A percentile compares a stretch with the other conserved stretches of the same genome.
These are phyloP conservation scores for Rhodotorula glutinis DNA, from an alignment of 1,284 basidiomycete species.

Conservation along the genomic window DNA sequence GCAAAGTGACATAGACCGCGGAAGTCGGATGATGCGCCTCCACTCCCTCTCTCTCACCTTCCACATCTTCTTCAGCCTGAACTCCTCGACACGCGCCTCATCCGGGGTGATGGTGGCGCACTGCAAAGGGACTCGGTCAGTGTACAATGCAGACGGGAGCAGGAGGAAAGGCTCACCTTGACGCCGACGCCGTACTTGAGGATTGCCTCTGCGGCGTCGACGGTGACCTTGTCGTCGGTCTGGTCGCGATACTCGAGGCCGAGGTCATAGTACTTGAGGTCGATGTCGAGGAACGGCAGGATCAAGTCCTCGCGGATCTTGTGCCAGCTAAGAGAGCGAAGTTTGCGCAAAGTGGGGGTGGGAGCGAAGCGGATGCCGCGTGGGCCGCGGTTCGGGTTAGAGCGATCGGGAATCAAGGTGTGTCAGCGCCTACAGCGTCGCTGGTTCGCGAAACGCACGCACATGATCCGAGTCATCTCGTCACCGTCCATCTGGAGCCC, in stretches of 20 bases:
- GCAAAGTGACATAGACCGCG: neutral
- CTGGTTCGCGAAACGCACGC: neutral
- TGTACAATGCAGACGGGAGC: neutral
- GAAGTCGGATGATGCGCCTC: neutral
- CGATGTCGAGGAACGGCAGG: slow-evolving; percentile 86
- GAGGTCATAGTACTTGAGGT: slow-evolving; percentile 98
- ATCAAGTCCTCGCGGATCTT: slow-evolving; percentile 64
- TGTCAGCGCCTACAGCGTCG: neutral
- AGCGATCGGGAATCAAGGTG: too few species aligned
- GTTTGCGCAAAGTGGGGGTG: neutral
- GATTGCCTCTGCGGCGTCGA: slow-evolving; percentile 74
- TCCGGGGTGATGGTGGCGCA: slow-evolving; percentile 99
- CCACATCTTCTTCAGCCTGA: slow-evolving; percentile 92
- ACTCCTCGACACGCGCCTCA: slow-evolving; percentile 88
- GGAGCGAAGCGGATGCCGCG: neutral
- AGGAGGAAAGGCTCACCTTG: slow-evolving; percentile 54
- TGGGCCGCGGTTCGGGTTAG: slow-evolving; percentile 3
- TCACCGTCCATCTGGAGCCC: slow-evolving; percentile 61
- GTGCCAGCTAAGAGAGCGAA: slow-evolving; percentile 28
- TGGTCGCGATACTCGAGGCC: slow-evolving; percentile 55
- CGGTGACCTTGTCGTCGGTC: slow-evolving; percentile 91
- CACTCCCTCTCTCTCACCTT: slow-evolving; percentile 23
- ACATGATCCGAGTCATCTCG: slow-evolving; percentile 89
- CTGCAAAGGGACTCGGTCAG: slow-evolving; percentile 44
- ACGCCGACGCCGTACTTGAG: slow-evolving; percentile 79